Evolutionary conservation across 352 stramenopile species (phyloP).

Genomic region (Phytopythium aichiense): DNA sequence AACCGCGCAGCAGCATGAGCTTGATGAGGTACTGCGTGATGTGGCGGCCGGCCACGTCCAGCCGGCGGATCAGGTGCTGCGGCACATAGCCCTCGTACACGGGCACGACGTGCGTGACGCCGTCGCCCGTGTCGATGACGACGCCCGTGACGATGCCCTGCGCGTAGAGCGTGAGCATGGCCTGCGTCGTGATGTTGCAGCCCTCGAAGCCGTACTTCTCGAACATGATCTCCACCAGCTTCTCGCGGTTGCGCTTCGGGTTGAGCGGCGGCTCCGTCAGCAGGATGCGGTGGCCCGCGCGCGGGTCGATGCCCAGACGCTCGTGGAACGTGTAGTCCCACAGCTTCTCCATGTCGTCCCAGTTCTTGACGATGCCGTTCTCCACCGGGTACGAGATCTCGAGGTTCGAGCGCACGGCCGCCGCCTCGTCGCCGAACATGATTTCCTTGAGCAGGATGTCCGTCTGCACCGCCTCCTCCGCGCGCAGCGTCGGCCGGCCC

Average conservation of each 20-base stretch:
- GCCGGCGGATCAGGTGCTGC: slow-evolving; percentile 85
- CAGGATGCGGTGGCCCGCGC: slow-evolving; percentile 81
- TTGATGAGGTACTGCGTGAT: slow-evolving; percentile 96
- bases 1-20: slow-evolving; percentile 88
- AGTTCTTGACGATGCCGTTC: slow-evolving; percentile 97
- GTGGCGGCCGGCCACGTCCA: slow-evolving; percentile 91
- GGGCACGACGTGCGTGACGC: slow-evolving; percentile 91
- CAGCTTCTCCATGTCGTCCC: slow-evolving; percentile 96
- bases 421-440: slow-evolving; percentile 94
- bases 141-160: slow-evolving; percentile 88
- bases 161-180: slow-evolving; percentile 92
- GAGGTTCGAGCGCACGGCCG: slow-evolving; percentile 79
- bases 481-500: slow-evolving; percentile 91
- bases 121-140: slow-evolving; percentile 92
- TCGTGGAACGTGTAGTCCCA: slow-evolving; percentile 97
- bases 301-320: slow-evolving; percentile 69
- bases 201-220: slow-evolving; percentile 91
- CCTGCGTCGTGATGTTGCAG: slow-evolving; percentile 90
- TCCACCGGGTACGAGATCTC: slow-evolving; percentile 91
- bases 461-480: slow-evolving; percentile 87
- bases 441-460: slow-evolving; percentile 91
- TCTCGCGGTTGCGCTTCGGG: slow-evolving; percentile 89
- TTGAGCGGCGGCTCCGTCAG: slow-evolving; percentile 92
- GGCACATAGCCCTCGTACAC: slow-evolving; percentile 91
- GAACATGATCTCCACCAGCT: slow-evolving; percentile 92